Conservation (phyloP, 768 basidiomycete species). For the Flagelloscypha sp. region DNA sequence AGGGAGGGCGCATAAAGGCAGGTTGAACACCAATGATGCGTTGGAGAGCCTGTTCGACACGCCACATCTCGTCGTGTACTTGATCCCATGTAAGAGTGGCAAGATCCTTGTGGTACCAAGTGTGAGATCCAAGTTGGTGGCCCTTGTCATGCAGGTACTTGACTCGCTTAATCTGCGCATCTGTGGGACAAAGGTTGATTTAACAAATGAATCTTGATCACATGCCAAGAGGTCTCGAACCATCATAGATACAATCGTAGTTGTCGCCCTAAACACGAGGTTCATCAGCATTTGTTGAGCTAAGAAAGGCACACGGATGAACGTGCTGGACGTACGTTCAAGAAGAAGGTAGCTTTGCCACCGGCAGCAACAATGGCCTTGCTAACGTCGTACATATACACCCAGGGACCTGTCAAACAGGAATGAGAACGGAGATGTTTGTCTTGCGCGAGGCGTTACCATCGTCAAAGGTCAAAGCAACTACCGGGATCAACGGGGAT, state of each 20-base stretch:
- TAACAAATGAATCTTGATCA: too few species aligned
- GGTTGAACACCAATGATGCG: slow-evolving; percentile 35
- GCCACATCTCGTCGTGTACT: slow-evolving; percentile 29
- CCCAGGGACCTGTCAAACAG: slow-evolving; percentile 21
- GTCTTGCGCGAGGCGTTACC: slow-evolving; percentile 28
- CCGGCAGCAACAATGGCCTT: slow-evolving; percentile 24
- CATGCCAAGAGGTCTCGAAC: too few species aligned
- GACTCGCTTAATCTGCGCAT: slow-evolving; percentile 19
- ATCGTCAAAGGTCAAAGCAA: slow-evolving; percentile 23
- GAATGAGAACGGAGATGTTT: slow-evolving; percentile 22
- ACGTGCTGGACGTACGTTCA: too few species aligned
- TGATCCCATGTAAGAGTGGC: slow-evolving; percentile 22
- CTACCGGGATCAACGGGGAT: too few species aligned
- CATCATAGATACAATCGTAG: too few species aligned
- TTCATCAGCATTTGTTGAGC: too few species aligned
- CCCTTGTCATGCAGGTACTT: slow-evolving; percentile 29
- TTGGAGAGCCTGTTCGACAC: slow-evolving; percentile 31
- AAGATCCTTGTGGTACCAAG: slow-evolving; percentile 33
- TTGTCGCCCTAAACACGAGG: too few species aligned
- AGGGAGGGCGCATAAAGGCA: slow-evolving; percentile 43
- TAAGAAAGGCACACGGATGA: too few species aligned
- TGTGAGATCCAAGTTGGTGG: slow-evolving; percentile 38
- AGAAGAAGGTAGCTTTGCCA: slow-evolving; percentile 36
- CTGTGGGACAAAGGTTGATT: too few species aligned
- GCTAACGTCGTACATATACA: slow-evolving; percentile 24